Base-by-base conservation (phyloP, 1,284 basidiomycete genomes). In the Clitocybe nebularis region DNA sequence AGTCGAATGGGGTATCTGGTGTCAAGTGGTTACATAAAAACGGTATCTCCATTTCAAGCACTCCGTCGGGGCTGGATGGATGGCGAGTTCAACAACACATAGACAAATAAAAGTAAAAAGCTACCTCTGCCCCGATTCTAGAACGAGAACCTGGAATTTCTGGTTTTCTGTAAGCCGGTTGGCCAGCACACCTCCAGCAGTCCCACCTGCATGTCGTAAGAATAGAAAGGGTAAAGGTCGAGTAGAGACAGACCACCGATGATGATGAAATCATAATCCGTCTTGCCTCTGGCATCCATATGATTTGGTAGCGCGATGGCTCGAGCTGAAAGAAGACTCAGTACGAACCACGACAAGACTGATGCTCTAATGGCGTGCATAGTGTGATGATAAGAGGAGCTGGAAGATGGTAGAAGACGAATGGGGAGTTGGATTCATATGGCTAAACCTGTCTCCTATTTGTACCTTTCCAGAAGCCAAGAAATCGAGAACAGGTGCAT, bases 261-360 rank as follows among this genome's bases (percentile, higher is more conserved):
- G 9, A 59, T 21, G 14, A 56, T 51, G 30, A 57, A 59, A 36
- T 57, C 50, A 41, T 50, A 50, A 4, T 24, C 8, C n/a, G n/a
- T n/a, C n/a, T n/a, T n/a, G n/a, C n/a, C n/a, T n/a, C n/a, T n/a
- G n/a, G n/a, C n/a, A n/a, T n/a, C n/a, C n/a, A n/a, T n/a, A n/a
- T n/a, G n/a, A n/a, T n/a, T n/a, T n/a, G n/a, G n/a, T n/a, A n/a
- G n/a, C n/a, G n/a, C n/a, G n/a, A n/a, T n/a, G n/a, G n/a, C n/a
- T n/a, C n/a, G n/a, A n/a, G n/a, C n/a, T n/a, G n/a, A n/a, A n/a
- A n/a, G n/a, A n/a, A n/a, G n/a, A n/a, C n/a, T n/a, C n/a, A n/a
- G n/a, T n/a, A n/a, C n/a, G n/a, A n/a, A n/a, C n/a, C n/a, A n/a
- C n/a, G n/a, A n/a, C n/a, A n/a, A n/a, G n/a, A n/a, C n/a, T n/a